Evolutionary conservation across 176 grass and related monocot species (phyloP).

Genomic region (Oryza glaberrima): DNA sequence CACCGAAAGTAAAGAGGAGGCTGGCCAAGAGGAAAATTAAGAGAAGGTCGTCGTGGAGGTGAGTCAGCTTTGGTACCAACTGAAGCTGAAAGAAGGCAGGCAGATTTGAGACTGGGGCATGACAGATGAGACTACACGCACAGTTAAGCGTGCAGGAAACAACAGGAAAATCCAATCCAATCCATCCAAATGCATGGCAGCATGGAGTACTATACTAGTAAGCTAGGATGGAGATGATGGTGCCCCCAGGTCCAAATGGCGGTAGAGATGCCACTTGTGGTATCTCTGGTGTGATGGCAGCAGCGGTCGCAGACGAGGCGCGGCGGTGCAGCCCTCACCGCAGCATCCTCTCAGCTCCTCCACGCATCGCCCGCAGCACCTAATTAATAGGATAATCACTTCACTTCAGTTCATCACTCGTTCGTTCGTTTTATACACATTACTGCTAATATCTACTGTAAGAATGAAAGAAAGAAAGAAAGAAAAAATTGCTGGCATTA

Average conservation of each 20-base stretch:
- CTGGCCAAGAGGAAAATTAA: background rate
- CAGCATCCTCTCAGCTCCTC: conserved; percentile 81
- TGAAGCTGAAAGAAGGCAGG: background rate
- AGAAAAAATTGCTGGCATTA: background rate
- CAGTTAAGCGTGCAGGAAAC: background rate
- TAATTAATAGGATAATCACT: background rate
- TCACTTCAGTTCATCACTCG: background rate
- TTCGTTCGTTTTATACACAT: background rate
- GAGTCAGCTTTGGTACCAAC: conserved; percentile 48
- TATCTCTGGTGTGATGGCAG: conserved; percentile 73
- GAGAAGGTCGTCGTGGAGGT: conserved; percentile 33
- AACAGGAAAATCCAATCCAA: too few relatives aligned
- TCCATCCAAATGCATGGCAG: too few relatives aligned
- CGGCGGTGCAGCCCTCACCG: conserved; percentile 53
- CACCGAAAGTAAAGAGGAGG: background rate
- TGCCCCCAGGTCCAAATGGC: conserved; percentile 32
- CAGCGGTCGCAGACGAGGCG: conserved; percentile 75
- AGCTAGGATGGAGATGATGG: background rate
- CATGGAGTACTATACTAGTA: too few relatives aligned
- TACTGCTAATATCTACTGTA: background rate
- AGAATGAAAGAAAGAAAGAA: background rate
- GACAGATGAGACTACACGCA: background rate
- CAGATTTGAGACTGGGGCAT: background rate
- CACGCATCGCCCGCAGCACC: conserved; percentile 72
- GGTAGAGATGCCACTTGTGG: conserved; percentile 87